Evolutionary conservation across 768 basidiomycete genomes (phyloP).

Genomic region (Leccinum longicurvipes): DNA sequence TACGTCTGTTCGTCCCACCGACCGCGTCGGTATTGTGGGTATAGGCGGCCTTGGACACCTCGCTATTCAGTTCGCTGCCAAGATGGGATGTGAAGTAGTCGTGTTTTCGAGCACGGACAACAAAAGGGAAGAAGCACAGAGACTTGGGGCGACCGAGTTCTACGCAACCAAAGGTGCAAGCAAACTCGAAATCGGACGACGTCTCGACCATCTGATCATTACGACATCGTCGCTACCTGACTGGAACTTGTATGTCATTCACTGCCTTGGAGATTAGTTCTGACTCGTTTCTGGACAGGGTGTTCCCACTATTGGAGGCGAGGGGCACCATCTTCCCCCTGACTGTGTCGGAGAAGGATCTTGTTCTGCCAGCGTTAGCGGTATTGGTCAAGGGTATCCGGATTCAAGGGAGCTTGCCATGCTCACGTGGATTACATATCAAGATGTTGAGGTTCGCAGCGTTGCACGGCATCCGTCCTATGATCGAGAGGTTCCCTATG

Average conservation of each 20-base stretch:
- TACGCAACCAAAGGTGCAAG: conserved; percentile 27
- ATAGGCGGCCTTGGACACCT: conserved; percentile 39
- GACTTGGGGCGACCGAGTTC: conserved; percentile 36
- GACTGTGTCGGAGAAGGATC: conserved; percentile 21
- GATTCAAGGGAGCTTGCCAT: conserved; percentile 24
- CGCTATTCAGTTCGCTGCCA: conserved; percentile 37
- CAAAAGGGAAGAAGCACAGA: conserved; percentile 32
- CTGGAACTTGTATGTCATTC: conserved; percentile 28
- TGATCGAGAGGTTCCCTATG: conserved; percentile 33
- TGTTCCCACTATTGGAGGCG: conserved; percentile 25
- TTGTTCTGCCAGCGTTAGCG: conserved; percentile 20
- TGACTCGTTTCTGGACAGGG: conserved; percentile 9
- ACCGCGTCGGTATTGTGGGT: conserved; percentile 34
- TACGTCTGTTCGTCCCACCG: conserved; percentile 25
- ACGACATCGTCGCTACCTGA: conserved; percentile 30
- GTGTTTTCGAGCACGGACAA: conserved; percentile 33
- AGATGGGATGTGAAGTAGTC: conserved; percentile 38
- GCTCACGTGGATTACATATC: conserved; percentile 26
- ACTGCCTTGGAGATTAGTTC: neutral
- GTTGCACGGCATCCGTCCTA: conserved; percentile 25
- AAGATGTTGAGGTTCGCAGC: conserved; percentile 37
- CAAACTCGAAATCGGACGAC: conserved; percentile 25
- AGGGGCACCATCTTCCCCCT: conserved; percentile 26
- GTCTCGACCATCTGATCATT: conserved; percentile 31
- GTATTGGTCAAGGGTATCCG: conserved; percentile 17